Conservation (phyloP, 257 asterid species). For the Haberlea rhodopensis region DNA sequence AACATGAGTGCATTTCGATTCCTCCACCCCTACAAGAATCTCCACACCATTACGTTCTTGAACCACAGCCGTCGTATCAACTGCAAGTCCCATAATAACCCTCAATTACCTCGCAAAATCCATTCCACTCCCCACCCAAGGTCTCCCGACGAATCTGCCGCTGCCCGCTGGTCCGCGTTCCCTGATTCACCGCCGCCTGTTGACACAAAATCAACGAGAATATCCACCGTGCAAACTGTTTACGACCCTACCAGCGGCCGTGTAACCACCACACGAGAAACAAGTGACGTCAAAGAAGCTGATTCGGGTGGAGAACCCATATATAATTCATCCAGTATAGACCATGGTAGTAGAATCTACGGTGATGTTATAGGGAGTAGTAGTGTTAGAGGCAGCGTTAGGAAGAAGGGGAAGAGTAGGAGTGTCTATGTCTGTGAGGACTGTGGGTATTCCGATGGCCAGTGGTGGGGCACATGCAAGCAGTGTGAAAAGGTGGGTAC, state of each 20-base stretch:
- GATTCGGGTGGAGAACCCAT: conserved; percentile 24
- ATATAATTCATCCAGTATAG: conserved; percentile 17
- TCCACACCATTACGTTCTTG: conserved; percentile 29
- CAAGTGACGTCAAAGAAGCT: conserved; percentile 19
- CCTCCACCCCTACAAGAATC: conserved; percentile 40
- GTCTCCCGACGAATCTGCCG: conserved; percentile 34
- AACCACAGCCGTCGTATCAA: conserved; percentile 27
- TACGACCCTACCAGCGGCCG: conserved; percentile 57
- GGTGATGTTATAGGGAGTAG: conserved; percentile 52
- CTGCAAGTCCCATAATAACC: conserved; percentile 34
- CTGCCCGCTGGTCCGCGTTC: conserved; percentile 38
- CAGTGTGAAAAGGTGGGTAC: conserved; percentile 62
- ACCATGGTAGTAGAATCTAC: conserved; percentile 43
- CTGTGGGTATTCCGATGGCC: conserved; percentile 82
- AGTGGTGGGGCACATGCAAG: conserved; percentile 97
- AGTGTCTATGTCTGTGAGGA: conserved; percentile 63
- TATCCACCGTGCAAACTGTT: conserved; percentile 38
- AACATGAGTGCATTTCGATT: conserved; percentile 55
- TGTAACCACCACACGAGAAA: conserved; percentile 38
- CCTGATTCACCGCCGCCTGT: conserved; percentile 27
- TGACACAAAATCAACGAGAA: conserved; percentile 25
- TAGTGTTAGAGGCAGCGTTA: conserved; percentile 34
- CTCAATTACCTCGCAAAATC: conserved; percentile 33
- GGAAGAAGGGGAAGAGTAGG: conserved; percentile 62
- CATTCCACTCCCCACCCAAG: conserved; percentile 34